Percentiles rank a stretch among this genome's conserved stretches.
These are phyloP conservation scores for Calendula officinalis DNA, from an alignment of 129 eudicot species.

Conservation along the genomic window DNA sequence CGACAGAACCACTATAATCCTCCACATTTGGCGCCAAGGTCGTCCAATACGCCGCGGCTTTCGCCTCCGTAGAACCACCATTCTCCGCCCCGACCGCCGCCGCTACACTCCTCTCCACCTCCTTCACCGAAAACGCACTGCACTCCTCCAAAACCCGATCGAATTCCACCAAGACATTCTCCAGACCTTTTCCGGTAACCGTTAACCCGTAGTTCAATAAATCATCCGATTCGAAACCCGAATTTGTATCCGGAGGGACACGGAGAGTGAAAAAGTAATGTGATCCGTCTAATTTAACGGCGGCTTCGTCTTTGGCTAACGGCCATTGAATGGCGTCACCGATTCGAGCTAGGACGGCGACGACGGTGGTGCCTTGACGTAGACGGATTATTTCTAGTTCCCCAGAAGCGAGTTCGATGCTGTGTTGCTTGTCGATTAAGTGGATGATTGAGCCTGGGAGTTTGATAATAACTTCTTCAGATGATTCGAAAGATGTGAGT, in stretches of 20 bases:
- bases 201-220: slow-evolving; percentile 74
- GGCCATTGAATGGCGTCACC: slow-evolving; percentile 80
- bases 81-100: slow-evolving; percentile 28
- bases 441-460: slow-evolving; percentile 67
- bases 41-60: slow-evolving; percentile 85
- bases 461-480: slow-evolving; percentile 56
- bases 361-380: slow-evolving; percentile 54
- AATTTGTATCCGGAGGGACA: slow-evolving; percentile 35
- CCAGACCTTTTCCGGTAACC: slow-evolving; percentile 59
- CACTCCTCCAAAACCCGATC: slow-evolving; percentile 64
- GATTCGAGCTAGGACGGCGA: slow-evolving; percentile 77
- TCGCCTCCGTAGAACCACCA: slow-evolving; percentile 47
- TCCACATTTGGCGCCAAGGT: slow-evolving; percentile 92
- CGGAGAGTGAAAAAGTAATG: slow-evolving; percentile 79
- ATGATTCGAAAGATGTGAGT: slow-evolving; percentile 37
- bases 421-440: slow-evolving; percentile 61
- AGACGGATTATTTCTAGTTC: slow-evolving; percentile 49
- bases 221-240: slow-evolving; percentile 29
- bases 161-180: slow-evolving; percentile 35
- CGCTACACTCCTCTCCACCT: slow-evolving; percentile 23
- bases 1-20: slow-evolving; percentile 70
- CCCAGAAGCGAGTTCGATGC: slow-evolving; percentile 77
- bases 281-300: slow-evolving; percentile 70
- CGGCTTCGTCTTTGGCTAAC: slow-evolving; percentile 69
- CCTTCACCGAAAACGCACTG: slow-evolving; percentile 63